Evolutionary conservation across 305 asterid genomes (phyloP), one percentile per base, ranked within the genome.

Genomic region (Fraxinus paxiana): DNA sequence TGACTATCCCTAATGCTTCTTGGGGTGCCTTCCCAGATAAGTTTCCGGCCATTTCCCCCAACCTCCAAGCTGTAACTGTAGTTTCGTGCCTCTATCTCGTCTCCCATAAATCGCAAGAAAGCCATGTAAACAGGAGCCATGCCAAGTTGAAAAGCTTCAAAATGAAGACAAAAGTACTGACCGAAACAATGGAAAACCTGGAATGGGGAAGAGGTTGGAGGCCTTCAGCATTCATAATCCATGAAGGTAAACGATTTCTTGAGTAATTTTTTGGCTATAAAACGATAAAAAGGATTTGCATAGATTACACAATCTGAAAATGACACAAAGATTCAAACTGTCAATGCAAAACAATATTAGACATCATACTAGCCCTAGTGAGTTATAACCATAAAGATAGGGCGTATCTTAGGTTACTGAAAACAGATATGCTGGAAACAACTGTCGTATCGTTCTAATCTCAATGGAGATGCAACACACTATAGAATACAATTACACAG

Each of bases 161-260:
- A 92, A 86, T 93, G 97, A 17, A 93, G 92, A 76, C 97, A 92
- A 77, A 93, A 93, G 79, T 88, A 93, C 84, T 92, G 93, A 22
- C 97, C 97, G 15, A 92, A 93, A 84, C 96, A 93, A 83, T 93
- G 89, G 89, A 93, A 93, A 33, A 93, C 97, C 98, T 93, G 88
- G 41, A 79, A 56, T 41, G 17, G 18, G 48, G 59, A 75, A 26
- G 18, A 61, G 73, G 70, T 7, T 13, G 22, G 35, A 24, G 37
- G 56, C 34, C 24, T 75, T 74, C 77, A 83, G 81, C 83, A 80
- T 76, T 22, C 79, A 54, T 73, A 38, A 48, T 35, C 9, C 33
- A 67, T 9, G 18, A 37, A 26, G 15, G 15, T 54, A 9, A 38
- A 24, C 72, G 73, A 22, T 48, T 48, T 15, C 69, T 74, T 1